Evolutionary conservation across 148 eudicot species (phyloP), one percentile per base, ranked within the genome.

Genomic region (Bassia scoparia): DNA sequence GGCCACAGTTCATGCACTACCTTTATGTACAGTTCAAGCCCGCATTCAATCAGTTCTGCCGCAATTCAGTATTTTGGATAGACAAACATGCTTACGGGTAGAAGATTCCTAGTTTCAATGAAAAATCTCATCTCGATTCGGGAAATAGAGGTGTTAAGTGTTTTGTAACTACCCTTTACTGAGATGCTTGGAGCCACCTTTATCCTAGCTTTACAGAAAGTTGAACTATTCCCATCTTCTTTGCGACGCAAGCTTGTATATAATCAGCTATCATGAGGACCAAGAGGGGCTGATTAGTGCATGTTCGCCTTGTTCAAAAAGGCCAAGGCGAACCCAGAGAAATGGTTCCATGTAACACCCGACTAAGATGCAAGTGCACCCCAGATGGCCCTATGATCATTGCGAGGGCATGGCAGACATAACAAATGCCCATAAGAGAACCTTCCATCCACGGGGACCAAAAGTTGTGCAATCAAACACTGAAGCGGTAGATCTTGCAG

Each of bases 391-490:
- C 96, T 89, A 91, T 76, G 29, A 95, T 89, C 70, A 91, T 77
- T 16, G 97, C 86, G 14, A 95, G 85, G 30, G 98, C 92, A n/a
- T 59, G 27, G 92, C 86, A 46, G 98, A 95, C 88, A 84, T 91
- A 9, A 89, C 87, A 76, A 95, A 91, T 7, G 98, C 97, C n/a
- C 98, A 91, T 95, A 38, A 95, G 48, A 33, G 98, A 91, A 20
- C 98, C 98, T 76, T 91, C 98, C 93, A 89, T 2, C 98, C 96
- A 2, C 87, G 84, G 33, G 97, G 98, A 69, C 97, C n/a, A n/a
- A 91, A n/a, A 88, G 87, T 77, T 91, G 85, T 43, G 96, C 96
- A 68, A 91, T 83, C 71, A 94, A 61, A 91, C 88, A 27, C 76
- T 88, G 74, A 89, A 91, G 0, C 97, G 97, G 41, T 91, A 79